Percentiles rank a stretch among this genome's conserved stretches.
Conservation (phyloP, 352 stramenopile species). For the Thalassiosira hispida region DNA sequence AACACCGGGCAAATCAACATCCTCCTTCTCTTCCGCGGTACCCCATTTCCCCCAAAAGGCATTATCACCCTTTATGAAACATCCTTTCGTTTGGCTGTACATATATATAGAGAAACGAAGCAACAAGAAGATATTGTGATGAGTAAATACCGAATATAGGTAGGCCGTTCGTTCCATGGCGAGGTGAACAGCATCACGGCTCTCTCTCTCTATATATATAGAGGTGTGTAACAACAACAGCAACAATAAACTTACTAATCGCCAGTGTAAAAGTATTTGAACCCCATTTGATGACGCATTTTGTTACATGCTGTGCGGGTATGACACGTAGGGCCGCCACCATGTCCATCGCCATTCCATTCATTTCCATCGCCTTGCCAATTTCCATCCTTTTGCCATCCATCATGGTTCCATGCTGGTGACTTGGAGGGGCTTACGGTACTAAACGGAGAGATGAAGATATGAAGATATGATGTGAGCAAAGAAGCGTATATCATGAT, state of each 20-base stretch:
- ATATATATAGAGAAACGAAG: too few species aligned
- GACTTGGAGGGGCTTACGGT: too few species aligned
- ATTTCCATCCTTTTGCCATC: neutral
- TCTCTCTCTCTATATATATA: too few species aligned
- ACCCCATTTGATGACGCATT: neutral
- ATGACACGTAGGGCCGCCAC: neutral
- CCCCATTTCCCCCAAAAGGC: neutral
- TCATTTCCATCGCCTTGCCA: neutral
- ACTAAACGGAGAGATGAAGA: too few species aligned
- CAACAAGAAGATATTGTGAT: neutral
- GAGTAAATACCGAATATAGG: neutral
- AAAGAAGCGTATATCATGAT: too few species aligned
- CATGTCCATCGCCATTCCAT: neutral
- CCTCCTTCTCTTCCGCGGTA: neutral
- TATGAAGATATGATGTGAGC: too few species aligned
- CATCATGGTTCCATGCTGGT: too few species aligned
- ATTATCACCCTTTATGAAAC: neutral
- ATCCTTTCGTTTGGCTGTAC: neutral
- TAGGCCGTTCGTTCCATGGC: too few species aligned
- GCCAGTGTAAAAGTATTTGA: neutral
- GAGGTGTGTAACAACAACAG: too few species aligned
- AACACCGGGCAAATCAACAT: neutral
- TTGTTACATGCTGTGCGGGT: neutral
- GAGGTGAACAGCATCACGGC: too few species aligned
- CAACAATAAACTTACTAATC: neutral